Conservation (phyloP, 805 yeast species). For the Saturnispora diversa region DNA sequence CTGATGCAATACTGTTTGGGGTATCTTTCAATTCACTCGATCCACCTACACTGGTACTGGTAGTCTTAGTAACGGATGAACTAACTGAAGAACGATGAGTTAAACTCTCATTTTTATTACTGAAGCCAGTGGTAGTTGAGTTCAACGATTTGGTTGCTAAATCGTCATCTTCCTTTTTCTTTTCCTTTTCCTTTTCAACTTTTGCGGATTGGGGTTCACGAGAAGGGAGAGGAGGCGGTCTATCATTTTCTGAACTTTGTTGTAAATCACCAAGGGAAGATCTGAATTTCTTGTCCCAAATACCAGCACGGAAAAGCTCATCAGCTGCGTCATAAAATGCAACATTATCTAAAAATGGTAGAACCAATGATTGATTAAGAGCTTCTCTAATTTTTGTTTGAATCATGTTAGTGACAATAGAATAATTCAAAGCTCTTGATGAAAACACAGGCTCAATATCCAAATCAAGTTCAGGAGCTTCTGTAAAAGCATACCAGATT, state of each 20-base stretch:
- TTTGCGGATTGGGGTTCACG: background rate
- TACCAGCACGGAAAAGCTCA: conserved; percentile 84
- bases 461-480: conserved; percentile 67
- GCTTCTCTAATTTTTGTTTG: conserved; percentile 74
- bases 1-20: too few relatives aligned
- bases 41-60: too few relatives aligned
- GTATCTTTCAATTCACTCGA: too few relatives aligned
- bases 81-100: background rate
- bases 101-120: background rate
- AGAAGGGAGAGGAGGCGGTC: conserved; percentile 6
- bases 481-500: conserved; percentile 81
- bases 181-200: too few relatives aligned
- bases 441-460: conserved; percentile 88
- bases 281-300: conserved; percentile 55
- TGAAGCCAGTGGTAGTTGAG: too few relatives aligned
- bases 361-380: conserved; percentile 67
- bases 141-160: too few relatives aligned
- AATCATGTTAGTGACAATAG: conserved; percentile 71
- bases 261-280: background rate
- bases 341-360: conserved; percentile 86
- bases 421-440: conserved; percentile 69
- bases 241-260: background rate
- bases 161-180: too few relatives aligned
- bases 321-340: conserved; percentile 55
- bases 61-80: too few relatives aligned